Conservation (phyloP, 169 alveolate species). For the Plasmodium gonderi region DNA sequence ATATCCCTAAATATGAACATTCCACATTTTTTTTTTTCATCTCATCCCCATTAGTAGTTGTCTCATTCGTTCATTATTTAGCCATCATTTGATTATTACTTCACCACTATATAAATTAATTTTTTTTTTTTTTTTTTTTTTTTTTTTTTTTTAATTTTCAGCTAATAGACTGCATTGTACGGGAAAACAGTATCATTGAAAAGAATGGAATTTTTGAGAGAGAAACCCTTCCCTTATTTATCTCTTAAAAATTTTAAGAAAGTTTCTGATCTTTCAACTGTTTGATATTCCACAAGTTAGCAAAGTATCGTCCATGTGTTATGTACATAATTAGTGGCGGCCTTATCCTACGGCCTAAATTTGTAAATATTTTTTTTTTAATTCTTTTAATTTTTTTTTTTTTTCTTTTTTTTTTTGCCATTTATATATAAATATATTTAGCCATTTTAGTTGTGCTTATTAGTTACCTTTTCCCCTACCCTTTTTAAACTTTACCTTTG, state of each 20-base stretch:
- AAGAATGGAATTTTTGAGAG: conserved; percentile 44
- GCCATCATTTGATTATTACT: no score
- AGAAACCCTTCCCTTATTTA: conserved; percentile 61
- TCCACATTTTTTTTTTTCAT: no score
- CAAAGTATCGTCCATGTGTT: no score
- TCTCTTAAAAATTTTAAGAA: conserved; percentile 6
- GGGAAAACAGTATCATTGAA: conserved; percentile 29
- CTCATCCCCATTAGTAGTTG: no score
- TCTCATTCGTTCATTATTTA: no score
- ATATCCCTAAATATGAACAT: no score
- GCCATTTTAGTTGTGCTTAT: not conserved
- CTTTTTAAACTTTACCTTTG: not conserved
- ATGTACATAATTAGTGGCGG: no score
- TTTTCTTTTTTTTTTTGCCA: conserved; percentile 9
- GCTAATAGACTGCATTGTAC: conserved; percentile 54
- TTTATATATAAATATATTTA: not conserved
- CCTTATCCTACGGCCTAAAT: not conserved
- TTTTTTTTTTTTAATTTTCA: conserved; percentile 10
- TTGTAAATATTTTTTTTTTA: not conserved
- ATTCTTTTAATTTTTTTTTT: not conserved
- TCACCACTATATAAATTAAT: no score
- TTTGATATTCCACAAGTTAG: not conserved
- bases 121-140: not conserved
- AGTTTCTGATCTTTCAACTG: not conserved
- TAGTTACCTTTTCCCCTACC: not conserved